A percentile compares a stretch with the other conserved stretches of the same genome.
Evolutionary conservation across 768 basidiomycete genomes (phyloP).

Genomic region (Lentinula lateritia): DNA sequence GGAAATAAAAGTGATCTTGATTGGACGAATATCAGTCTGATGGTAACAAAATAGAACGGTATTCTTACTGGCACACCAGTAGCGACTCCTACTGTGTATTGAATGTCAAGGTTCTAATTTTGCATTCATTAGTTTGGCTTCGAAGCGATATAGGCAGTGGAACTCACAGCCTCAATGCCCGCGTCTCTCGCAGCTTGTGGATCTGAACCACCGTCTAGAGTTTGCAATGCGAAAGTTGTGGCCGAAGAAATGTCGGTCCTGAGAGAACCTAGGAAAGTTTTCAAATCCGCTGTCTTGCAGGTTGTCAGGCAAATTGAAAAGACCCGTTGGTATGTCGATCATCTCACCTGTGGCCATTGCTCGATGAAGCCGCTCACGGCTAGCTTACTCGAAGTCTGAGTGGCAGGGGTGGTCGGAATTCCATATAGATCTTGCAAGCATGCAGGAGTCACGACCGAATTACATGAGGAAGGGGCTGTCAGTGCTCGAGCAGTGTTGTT

Average conservation of each 20-base stretch:
- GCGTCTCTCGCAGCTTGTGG: constrained; percentile 18
- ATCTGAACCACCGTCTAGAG: constrained; percentile 27
- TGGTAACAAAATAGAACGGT: background rate
- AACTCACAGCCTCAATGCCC: constrained; percentile 28
- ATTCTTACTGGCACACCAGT: constrained; percentile 21
- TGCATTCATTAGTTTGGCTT: background rate
- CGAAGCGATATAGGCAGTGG: too few species aligned
- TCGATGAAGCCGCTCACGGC: constrained; percentile 27
- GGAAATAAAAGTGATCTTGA: constrained; percentile 21
- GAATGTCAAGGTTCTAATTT: constrained; percentile 21
- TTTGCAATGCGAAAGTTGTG: constrained; percentile 27
- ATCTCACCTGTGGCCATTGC: constrained; percentile 23
- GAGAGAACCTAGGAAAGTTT: constrained; percentile 18
- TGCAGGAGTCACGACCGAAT: constrained; percentile 21
- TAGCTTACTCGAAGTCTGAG: constrained; percentile 20
- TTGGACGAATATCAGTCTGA: background rate
- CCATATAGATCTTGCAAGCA: constrained; percentile 30
- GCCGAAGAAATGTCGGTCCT: constrained; percentile 25
- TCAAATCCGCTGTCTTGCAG: constrained; percentile 17
- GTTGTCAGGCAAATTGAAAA: background rate
- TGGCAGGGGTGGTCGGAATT: constrained; percentile 24
- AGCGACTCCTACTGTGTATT: constrained; percentile 33
- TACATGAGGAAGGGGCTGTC: constrained; percentile 21
- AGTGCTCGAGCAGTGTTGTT: constrained; percentile 9
- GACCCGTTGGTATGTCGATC: background rate